Conservation (phyloP, 1,284 basidiomycete species). For the Microbotryum scabiosae region DNA sequence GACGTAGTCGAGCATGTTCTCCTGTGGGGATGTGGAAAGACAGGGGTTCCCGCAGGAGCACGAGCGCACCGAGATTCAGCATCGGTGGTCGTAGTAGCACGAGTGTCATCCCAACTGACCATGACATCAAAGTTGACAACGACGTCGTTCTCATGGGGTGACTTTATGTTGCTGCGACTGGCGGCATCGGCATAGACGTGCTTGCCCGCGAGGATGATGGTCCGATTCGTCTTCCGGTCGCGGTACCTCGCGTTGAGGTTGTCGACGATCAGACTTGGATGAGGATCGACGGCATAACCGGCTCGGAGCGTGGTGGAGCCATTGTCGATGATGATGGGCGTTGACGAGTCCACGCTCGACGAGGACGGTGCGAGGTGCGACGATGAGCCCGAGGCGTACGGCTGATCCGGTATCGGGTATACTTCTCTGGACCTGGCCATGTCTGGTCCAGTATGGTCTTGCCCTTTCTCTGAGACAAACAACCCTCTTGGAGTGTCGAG, state of each 20-base stretch:
- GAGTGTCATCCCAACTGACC: conserved; percentile 49
- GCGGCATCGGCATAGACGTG: conserved; percentile 74
- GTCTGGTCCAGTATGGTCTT: no score
- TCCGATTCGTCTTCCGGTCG: conserved; percentile 72
- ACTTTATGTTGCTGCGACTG: conserved; percentile 63
- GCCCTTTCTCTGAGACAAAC: no score
- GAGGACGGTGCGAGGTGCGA: no score
- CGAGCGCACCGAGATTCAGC: not conserved
- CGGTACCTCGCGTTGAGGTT: conserved; percentile 78
- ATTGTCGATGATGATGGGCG: conserved; percentile 76
- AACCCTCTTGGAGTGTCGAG: no score
- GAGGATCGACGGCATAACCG: conserved; percentile 58
- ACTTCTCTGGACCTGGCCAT: no score
- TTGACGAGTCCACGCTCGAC: no score
- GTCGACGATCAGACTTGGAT: conserved; percentile 50
- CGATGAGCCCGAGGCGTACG: no score
- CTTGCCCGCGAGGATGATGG: conserved; percentile 72
- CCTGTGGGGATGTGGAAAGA: conserved; percentile 49
- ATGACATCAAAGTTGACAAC: conserved; percentile 80
- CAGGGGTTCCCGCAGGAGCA: not conserved
- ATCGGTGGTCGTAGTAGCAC: not conserved
- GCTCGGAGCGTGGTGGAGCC: conserved; percentile 70
- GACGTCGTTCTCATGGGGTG: conserved; percentile 84
- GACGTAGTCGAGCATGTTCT: conserved; percentile 86
- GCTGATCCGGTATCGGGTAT: no score